Evolutionary conservation across 805 yeast species (phyloP), one percentile per base, ranked within the genome.

Genomic region (Candida hispaniensis): DNA sequence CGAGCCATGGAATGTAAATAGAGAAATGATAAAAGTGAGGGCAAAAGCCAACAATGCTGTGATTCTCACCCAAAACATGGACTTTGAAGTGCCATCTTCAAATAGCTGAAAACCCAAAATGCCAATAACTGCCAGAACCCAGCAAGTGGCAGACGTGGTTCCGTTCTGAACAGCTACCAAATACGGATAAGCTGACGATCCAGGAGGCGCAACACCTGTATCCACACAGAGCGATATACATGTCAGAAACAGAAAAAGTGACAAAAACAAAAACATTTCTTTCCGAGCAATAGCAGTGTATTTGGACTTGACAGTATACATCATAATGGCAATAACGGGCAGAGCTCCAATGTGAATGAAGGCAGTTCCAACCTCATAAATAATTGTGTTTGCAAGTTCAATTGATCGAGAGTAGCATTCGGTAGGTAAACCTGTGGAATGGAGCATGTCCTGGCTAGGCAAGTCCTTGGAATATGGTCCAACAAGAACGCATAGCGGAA

Each of bases 281-380:
- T 73, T 65, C 42, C 97, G 67, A 4, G 96, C 97, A 40, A 91
- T 86, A 8, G 97, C 96, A 0, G 98, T 91, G 53, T 81, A 86
- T 61, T 88, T 83, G 41, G 76, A 64, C 52, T 86, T 66, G 26
- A 86, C 73, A 47, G 79, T 76, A 61, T 75, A 80, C 8, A 85
- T 63, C 38, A 86, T 79, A 47, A 83, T 67, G 32, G 76, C 61
- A 21, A 79, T 44, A 25, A 82, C 67, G 5, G 69, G 58, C 19
- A 91, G 58, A 0, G 82, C 73, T 1, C 79, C 83, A 34, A 88
- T 73, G 51, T 86, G 82, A 13, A 85, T 71, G 52, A 88, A 79
- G 5, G 93, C 83, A 43, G 77, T 79, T 17, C 95, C 96, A 9
- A 82, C 65, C 53, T 82, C 82, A 59, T 85, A 88, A 13, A 88